Evolutionary conservation across 2,329 filamentous ascomycete genomes (phyloP).

Genomic region (Penicillium polonicum): DNA sequence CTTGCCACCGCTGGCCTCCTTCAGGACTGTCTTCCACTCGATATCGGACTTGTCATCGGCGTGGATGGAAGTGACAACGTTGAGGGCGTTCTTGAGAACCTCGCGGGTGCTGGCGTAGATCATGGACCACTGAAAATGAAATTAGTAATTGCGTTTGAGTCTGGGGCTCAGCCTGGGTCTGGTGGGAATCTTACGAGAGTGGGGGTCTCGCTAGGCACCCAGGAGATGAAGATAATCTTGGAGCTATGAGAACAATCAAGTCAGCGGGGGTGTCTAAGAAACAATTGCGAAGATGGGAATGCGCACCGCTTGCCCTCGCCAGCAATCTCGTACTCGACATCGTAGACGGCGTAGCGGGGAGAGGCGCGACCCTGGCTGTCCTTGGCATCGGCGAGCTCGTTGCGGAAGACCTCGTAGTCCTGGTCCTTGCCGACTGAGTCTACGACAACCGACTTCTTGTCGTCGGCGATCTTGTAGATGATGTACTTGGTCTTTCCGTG

Average conservation of each 20-base stretch:
- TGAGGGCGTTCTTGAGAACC: conserved; percentile 50
- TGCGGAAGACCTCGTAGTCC: conserved; percentile 51
- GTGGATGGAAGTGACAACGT: conserved; percentile 43
- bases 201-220: conserved; percentile 44
- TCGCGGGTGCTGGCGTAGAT: conserved; percentile 52
- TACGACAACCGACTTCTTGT: conserved; percentile 51
- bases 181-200: conserved; percentile 38
- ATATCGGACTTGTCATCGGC: conserved; percentile 45
- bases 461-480: conserved; percentile 53
- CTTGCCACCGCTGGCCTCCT: conserved; percentile 44
- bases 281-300: neutral
- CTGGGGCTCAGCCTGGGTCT: neutral
- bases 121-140: conserved; percentile 45
- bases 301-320: conserved; percentile 51
- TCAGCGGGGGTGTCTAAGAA: conserved; percentile 14
- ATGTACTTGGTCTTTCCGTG: conserved; percentile 49
- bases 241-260: conserved; percentile 34
- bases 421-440: conserved; percentile 46
- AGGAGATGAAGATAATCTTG: conserved; percentile 54
- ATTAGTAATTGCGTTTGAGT: conserved; percentile 17
- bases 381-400: conserved; percentile 45
- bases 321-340: conserved; percentile 51
- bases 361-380: conserved; percentile 45
- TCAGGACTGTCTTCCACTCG: conserved; percentile 43
- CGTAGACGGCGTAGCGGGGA: conserved; percentile 52